Evolutionary conservation across 768 basidiomycete species (phyloP).

Genomic region (Mycena olivaceomarginata): DNA sequence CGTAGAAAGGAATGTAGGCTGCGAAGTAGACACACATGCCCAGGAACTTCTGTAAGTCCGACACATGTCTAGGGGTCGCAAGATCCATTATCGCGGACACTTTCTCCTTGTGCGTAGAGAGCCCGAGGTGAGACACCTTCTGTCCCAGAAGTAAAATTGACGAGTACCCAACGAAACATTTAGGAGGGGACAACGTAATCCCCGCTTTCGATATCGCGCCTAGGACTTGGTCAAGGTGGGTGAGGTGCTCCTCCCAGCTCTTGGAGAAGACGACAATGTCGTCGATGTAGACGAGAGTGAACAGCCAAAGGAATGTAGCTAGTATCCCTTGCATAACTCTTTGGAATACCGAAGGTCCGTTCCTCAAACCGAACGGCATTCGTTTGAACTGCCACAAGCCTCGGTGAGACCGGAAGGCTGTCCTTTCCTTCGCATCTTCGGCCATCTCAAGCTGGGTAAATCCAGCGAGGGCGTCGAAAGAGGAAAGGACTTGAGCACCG

Average conservation of each 20-base stretch:
- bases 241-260: conserved; percentile 46
- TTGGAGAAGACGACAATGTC: conserved; percentile 46
- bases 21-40: conserved; percentile 54
- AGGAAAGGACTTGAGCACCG: conserved; percentile 38
- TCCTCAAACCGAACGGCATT: too few relatives aligned
- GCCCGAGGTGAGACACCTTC: too few relatives aligned
- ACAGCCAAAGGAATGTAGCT: too few relatives aligned
- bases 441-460: conserved; percentile 55
- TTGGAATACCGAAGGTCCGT: too few relatives aligned
- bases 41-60: conserved; percentile 49
- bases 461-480: conserved; percentile 23
- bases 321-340: too few relatives aligned
- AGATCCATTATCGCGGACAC: conserved; percentile 45
- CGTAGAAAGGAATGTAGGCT: conserved; percentile 52
- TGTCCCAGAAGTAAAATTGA: too few relatives aligned
- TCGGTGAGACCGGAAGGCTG: conserved; percentile 54
- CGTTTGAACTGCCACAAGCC: too few relatives aligned
- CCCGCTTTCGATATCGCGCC: too few relatives aligned
- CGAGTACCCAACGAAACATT: too few relatives aligned
- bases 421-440: conserved; percentile 48
- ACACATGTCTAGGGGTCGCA: conserved; percentile 26
- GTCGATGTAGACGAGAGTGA: conserved; percentile 39
- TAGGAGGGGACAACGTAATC: too few relatives aligned
- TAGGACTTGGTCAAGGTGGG: conserved; percentile 44
- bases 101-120: too few relatives aligned